A percentile compares a stretch with the other conserved stretches of the same genome.
These are phyloP conservation scores for Ascochyta clinopodiicola DNA, from an alignment of 2,329 filamentous ascomycete genomes.

Conservation along the genomic window DNA sequence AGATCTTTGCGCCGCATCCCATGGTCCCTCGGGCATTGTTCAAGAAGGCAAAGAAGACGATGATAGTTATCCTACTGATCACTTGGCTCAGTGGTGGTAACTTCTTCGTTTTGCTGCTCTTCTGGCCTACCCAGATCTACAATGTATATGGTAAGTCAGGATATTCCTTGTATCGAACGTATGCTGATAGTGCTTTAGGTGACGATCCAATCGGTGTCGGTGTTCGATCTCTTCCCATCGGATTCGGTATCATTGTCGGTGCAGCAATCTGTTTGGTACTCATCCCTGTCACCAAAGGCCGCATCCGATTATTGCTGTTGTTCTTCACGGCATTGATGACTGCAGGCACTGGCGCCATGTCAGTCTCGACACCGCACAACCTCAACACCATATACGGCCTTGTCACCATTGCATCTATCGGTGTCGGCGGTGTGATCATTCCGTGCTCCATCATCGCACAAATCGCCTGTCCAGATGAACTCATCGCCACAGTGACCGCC, in stretches of 20 bases:
- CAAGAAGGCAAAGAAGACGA: slow-evolving; percentile 38
- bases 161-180: not conserved
- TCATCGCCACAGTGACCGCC: slow-evolving; percentile 73
- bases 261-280: slow-evolving; percentile 65
- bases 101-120: slow-evolving; percentile 44
- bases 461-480: slow-evolving; percentile 72
- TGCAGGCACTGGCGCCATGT: slow-evolving; percentile 64
- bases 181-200: slow-evolving; percentile 19
- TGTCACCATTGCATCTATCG: slow-evolving; percentile 67
- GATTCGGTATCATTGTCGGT: slow-evolving; percentile 67
- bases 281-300: slow-evolving; percentile 63
- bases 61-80: slow-evolving; percentile 43
- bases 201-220: slow-evolving; percentile 69
- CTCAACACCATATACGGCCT: slow-evolving; percentile 62
- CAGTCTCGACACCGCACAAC: slow-evolving; percentile 60
- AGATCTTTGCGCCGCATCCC: slow-evolving; percentile 50
- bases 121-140: slow-evolving; percentile 45
- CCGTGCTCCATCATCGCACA: slow-evolving; percentile 72
- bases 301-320: slow-evolving; percentile 67
- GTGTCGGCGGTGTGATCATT: slow-evolving; percentile 72
- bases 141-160: slow-evolving; percentile 40
- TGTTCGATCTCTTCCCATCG: slow-evolving; percentile 69
- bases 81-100: slow-evolving; percentile 45
- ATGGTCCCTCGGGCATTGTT: slow-evolving; percentile 52
- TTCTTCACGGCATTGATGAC: slow-evolving; percentile 69